Evolutionary conservation across 805 yeast species (phyloP), one percentile per base, ranked within the genome.

Genomic region (Starmerella bombicola): DNA sequence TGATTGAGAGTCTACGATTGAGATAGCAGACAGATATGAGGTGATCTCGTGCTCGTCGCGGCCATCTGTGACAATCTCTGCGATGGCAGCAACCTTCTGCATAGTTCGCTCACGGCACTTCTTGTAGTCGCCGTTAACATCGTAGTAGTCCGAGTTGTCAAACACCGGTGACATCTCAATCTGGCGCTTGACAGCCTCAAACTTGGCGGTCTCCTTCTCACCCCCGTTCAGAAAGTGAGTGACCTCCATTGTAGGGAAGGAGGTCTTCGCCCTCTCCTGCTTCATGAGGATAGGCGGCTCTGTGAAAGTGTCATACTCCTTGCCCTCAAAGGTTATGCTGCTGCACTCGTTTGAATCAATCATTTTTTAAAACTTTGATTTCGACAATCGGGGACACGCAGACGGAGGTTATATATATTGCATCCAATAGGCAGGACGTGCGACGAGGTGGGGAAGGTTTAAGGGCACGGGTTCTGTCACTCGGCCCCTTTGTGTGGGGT

Each of bases 1-100:
- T 33, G 80, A 64, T 51, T 77, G 78, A 15, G 94, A 93, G 59
- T 88, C 96, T 47, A 55, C 47, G 17, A 60, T 32, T 8, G 60
- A 55, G 6, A 61, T 43, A 18, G 56, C 28, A 7, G 55, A 45
- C 28, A 60, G 35, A 12, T 59, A 50, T 41, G 40, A 41, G 33
- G 39, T 41, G 25, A 55, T 46, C 16, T 49, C 56, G 15, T 41
- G 42, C 52, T 61, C 66, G 29, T 43, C 35, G 31, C 49, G 52
- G 17, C 50, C 52, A 36, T 44, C 45, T 31, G 53, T 43, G 19
- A 57, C 42, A 36, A 54, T 38, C 35, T 46, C 46, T 22, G 53
- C 52, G 18, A 58, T 51, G 20, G 52, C 49, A 19, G 40, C 55
- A 18, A 54, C 55, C 35, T 44, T 47, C 46, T 48, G 37, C 55